Percentiles rank a stretch among this genome's conserved stretches.
Conservation (phyloP, 441 rosid genomes). For the Populus trichocarpa region DNA sequence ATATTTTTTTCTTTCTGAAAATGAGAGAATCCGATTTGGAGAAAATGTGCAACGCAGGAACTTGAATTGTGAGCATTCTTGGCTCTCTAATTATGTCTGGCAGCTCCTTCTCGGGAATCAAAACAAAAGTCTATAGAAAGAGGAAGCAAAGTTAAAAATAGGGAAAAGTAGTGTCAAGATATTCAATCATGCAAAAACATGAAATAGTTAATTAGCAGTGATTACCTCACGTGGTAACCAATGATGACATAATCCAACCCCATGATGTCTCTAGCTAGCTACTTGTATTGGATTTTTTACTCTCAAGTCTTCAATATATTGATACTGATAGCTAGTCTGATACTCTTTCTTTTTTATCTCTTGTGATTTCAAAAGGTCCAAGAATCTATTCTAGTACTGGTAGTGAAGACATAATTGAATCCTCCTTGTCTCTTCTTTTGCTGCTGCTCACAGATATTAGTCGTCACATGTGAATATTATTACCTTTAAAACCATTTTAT, state of each 20-base stretch:
- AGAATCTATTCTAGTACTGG: slow-evolving; percentile 10
- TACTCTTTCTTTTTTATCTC: neutral
- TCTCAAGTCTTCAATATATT: neutral
- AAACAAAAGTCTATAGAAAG: too few relatives aligned
- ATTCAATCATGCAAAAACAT: neutral
- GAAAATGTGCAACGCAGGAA: too few relatives aligned
- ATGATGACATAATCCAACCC: neutral
- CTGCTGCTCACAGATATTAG: neutral
- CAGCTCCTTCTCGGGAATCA: too few relatives aligned
- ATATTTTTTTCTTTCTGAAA: too few relatives aligned
- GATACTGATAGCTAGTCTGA: neutral
- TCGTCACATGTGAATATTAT: neutral
- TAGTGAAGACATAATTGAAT: slow-evolving; percentile 2
- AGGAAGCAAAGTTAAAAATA: neutral
- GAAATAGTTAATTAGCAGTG: neutral
- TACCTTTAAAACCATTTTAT: neutral
- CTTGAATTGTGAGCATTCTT: too few relatives aligned
- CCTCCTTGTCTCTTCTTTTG: slow-evolving; percentile 3
- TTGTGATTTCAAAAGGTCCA: neutral
- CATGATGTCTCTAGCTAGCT: neutral
- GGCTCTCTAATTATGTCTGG: too few relatives aligned
- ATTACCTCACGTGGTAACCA: neutral
- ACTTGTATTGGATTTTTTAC: neutral
- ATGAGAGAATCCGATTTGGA: too few relatives aligned
- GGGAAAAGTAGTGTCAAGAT: neutral